Evolutionary conservation across 352 stramenopile genomes (phyloP).

Genomic region (Phytophthora pinifolia): DNA sequence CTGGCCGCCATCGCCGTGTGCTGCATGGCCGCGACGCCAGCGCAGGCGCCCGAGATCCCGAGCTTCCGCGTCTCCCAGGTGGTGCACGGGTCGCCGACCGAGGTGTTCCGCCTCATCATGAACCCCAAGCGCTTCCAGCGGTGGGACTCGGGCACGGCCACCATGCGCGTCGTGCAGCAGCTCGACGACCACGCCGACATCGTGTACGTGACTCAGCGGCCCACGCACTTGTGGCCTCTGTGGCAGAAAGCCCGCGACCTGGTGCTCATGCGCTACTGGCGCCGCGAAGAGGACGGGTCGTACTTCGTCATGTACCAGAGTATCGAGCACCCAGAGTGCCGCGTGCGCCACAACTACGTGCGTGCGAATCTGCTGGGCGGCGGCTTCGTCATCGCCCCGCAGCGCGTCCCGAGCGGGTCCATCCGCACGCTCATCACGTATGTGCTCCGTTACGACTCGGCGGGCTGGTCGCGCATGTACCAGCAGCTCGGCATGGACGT

Average conservation of each 20-base stretch:
- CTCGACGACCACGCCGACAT: constrained; percentile 90
- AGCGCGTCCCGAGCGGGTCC: constrained; percentile 72
- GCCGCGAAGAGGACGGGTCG: constrained; percentile 85
- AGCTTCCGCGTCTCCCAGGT: constrained; percentile 84
- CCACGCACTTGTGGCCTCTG: constrained; percentile 83
- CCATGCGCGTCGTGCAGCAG: constrained; percentile 81
- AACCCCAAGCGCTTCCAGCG: constrained; percentile 82
- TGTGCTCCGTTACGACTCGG: constrained; percentile 79
- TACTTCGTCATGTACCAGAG: constrained; percentile 93
- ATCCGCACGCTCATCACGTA: constrained; percentile 85
- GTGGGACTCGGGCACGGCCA: constrained; percentile 79
- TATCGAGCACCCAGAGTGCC: constrained; percentile 82
- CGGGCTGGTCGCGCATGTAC: constrained; percentile 82
- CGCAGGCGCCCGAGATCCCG: constrained; percentile 76
- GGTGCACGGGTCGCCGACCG: constrained; percentile 79
- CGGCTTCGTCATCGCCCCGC: constrained; percentile 84
- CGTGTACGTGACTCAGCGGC: constrained; percentile 84
- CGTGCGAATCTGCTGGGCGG: constrained; percentile 76
- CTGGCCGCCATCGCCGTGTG: constrained; percentile 64
- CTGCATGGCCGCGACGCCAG: constrained; percentile 68
- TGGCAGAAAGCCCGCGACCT: constrained; percentile 87
- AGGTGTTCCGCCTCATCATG: constrained; percentile 86
- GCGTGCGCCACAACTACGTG: constrained; percentile 86
- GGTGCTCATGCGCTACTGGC: constrained; percentile 89
- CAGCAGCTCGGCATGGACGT: constrained; percentile 90